Conservation (phyloP, 2,329 filamentous ascomycete species). For the Coleophoma eucalyptorum region DNA sequence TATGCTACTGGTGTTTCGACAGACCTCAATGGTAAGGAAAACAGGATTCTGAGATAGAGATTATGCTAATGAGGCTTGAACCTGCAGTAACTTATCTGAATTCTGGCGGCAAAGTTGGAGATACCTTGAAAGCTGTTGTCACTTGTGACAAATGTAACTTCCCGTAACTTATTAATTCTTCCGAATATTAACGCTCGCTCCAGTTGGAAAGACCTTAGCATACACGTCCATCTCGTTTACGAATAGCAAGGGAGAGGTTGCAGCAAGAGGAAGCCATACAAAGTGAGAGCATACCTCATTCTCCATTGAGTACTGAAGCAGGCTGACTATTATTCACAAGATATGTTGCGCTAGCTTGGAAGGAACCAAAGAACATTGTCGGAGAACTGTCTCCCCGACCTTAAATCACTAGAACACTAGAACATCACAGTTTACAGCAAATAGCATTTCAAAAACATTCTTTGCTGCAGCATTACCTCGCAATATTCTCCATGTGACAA, state of each 20-base stretch:
- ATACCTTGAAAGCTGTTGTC: conserved; percentile 52
- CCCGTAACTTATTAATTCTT: neutral
- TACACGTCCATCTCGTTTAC: conserved; percentile 57
- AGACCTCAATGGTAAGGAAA: conserved; percentile 52
- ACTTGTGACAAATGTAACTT: conserved; percentile 56
- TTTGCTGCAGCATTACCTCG: conserved; percentile 48
- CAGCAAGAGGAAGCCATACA: conserved; percentile 61
- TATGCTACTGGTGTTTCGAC: conserved; percentile 63
- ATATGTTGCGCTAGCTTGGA: conserved; percentile 30
- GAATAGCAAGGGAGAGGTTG: conserved; percentile 54
- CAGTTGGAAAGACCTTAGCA: conserved; percentile 61
- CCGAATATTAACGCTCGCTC: neutral
- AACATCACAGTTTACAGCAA: too few species aligned
- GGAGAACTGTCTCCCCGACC: conserved; percentile 23
- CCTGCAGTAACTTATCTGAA: conserved; percentile 59
- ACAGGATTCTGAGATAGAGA: too few species aligned
- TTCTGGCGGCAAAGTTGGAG: conserved; percentile 52
- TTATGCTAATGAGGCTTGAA: neutral
- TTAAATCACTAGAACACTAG: neutral
- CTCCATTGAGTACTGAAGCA: neutral
- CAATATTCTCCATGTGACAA: too few species aligned
- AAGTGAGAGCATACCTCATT: conserved; percentile 40
- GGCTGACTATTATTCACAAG: conserved; percentile 14
- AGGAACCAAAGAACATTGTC: conserved; percentile 28
- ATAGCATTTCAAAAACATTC: too few species aligned